Conservation (phyloP, 495 filamentous ascomycete genomes). For the Aspergillus steynii region DNA sequence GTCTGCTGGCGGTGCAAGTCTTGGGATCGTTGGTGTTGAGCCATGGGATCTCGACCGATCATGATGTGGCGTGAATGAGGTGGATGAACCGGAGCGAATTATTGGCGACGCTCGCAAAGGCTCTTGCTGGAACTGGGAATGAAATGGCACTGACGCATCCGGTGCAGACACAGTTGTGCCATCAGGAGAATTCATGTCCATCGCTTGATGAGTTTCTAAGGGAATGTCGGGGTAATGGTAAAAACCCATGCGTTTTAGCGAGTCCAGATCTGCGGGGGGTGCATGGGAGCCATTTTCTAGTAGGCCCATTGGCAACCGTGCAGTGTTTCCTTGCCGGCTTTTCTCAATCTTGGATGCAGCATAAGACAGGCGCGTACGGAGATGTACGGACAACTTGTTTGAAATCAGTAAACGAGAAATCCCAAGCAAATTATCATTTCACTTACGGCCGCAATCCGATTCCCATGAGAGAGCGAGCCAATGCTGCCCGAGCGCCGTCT, state of each 20-base stretch:
- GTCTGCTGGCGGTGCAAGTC: constrained; percentile 61
- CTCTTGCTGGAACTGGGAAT: constrained; percentile 3
- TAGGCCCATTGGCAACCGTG: constrained; percentile 67
- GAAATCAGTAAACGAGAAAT: constrained; percentile 20
- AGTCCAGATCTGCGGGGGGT: constrained; percentile 6
- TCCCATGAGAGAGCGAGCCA: constrained; percentile 60
- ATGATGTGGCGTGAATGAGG: constrained; percentile 20
- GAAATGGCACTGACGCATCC: constrained; percentile 12
- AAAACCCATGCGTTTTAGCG: constrained; percentile 3
- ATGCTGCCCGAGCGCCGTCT: constrained; percentile 65
- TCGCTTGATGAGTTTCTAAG: constrained; percentile 8
- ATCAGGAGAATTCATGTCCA: constrained; percentile 18
- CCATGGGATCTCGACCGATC: constrained; percentile 17
- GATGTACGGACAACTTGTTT: constrained; percentile 68
- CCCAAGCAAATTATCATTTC: constrained; percentile 2
- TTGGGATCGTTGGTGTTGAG: constrained; percentile 20
- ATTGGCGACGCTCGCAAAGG: constrained; percentile 15
- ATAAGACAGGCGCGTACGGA: constrained; percentile 80
- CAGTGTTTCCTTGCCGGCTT: constrained; percentile 70
- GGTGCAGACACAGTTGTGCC: constrained; percentile 25
- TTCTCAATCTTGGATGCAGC: constrained; percentile 89
- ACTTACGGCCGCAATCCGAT: constrained; percentile 74
- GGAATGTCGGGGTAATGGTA: background rate
- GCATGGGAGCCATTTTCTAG: constrained; percentile 60
- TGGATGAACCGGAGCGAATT: constrained; percentile 13